phyloP scores from a whole-genome alignment of 371 early-diverging fungal species.

The Cokeromyces recurvatus region DNA sequence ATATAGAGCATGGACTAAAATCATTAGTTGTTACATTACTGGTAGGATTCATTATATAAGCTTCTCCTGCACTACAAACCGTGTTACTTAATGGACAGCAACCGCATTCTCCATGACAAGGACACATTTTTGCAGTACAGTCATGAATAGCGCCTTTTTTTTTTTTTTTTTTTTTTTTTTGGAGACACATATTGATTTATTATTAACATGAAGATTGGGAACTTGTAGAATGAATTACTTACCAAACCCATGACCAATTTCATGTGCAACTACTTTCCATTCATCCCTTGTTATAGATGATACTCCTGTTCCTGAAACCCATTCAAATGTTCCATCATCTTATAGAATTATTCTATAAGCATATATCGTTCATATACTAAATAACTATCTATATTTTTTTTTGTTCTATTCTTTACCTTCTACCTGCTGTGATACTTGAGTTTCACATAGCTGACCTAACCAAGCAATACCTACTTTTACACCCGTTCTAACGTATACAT shows the following conservation, averaged over 20 bases:
- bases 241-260: constrained; percentile 89
- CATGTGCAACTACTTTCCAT: constrained; percentile 96
- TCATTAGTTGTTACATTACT: constrained; percentile 68
- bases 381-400: constrained; percentile 3
- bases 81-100: constrained; percentile 77
- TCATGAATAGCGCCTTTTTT: constrained; percentile 70
- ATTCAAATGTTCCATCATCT: constrained; percentile 42
- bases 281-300: constrained; percentile 80
- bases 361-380: too few relatives aligned
- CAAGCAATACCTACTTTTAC: constrained; percentile 93
- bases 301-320: constrained; percentile 85
- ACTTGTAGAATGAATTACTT: too few relatives aligned
- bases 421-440: constrained; percentile 44
- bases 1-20: constrained; percentile 81
- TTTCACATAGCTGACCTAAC: constrained; percentile 77
- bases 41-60: constrained; percentile 85
- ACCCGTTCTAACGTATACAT: constrained; percentile 50
- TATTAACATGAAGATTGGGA: too few relatives aligned
- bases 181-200: too few relatives aligned
- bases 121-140: constrained; percentile 59
- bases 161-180: too few relatives aligned
- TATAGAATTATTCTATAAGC: neutral
- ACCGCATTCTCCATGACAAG: constrained; percentile 48
- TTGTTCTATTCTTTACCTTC: constrained; percentile 37
- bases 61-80: constrained; percentile 75